Percentiles rank a stretch among this genome's conserved stretches.
Conservation (phyloP, 768 basidiomycete species). For the Auricularia cornea region DNA sequence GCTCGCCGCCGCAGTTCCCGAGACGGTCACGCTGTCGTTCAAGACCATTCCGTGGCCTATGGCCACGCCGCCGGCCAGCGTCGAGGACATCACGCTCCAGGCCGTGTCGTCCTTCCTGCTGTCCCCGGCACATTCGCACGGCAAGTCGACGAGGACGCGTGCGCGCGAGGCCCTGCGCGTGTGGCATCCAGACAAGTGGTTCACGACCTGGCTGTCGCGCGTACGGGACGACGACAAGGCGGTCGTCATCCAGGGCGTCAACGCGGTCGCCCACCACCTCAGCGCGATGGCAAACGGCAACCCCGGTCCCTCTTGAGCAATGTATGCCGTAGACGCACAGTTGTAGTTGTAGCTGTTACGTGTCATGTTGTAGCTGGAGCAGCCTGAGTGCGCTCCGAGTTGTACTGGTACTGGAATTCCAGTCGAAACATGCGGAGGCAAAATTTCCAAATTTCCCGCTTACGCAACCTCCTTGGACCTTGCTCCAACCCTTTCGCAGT, state of each 20-base stretch:
- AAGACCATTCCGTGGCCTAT: slow-evolving; percentile 66
- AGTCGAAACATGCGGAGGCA: too few relatives aligned
- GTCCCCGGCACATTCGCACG: slow-evolving; percentile 53
- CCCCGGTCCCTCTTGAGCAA: too few relatives aligned
- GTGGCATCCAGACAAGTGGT: slow-evolving; percentile 73
- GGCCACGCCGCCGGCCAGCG: slow-evolving; percentile 30
- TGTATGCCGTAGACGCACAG: too few relatives aligned
- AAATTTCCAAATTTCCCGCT: too few relatives aligned
- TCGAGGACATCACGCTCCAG: slow-evolving; percentile 45
- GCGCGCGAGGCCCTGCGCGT: slow-evolving; percentile 58
- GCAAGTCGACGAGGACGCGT: slow-evolving; percentile 53
- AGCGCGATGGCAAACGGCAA: neutral
- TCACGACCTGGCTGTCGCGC: neutral
- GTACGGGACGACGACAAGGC: neutral
- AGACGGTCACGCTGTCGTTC: slow-evolving; percentile 37
- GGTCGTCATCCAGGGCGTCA: neutral
- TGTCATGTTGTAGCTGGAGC: too few relatives aligned
- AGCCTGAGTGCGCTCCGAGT: too few relatives aligned
- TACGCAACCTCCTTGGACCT: too few relatives aligned
- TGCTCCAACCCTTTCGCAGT: neutral
- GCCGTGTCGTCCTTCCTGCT: slow-evolving; percentile 54
- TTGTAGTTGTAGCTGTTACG: too few relatives aligned
- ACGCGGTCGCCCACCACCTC: slow-evolving; percentile 6
- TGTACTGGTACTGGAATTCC: too few relatives aligned
- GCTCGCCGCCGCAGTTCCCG: neutral